A percentile compares a stretch with the other conserved stretches of the same genome.
Conservation (phyloP, 2,329 filamentous ascomycete genomes). For the Biscogniauxia mediterranea region DNA sequence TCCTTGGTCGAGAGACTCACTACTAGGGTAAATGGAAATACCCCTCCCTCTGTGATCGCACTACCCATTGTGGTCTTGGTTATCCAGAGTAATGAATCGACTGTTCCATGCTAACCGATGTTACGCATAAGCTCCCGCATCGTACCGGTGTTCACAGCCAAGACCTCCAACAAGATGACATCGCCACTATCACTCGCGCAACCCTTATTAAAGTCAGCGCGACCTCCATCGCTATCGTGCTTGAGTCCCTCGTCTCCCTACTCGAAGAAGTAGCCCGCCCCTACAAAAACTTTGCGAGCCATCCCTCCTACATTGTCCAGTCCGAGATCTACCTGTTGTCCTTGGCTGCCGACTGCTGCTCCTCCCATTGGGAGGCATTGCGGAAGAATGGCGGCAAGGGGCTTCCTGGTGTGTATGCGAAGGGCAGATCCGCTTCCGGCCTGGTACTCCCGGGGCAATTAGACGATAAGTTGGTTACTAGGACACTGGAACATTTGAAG, state of each 20-base stretch:
- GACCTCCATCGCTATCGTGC: conserved; percentile 50
- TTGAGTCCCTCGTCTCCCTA: conserved; percentile 55
- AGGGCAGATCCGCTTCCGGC: conserved; percentile 2
- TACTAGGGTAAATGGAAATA: conserved; percentile 49
- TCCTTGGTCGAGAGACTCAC: conserved; percentile 62
- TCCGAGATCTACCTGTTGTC: conserved; percentile 65
- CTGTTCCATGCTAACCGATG: conserved; percentile 15
- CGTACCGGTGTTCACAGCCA: conserved; percentile 57
- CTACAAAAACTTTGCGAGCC: conserved; percentile 49
- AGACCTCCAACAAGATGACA: conserved; percentile 59
- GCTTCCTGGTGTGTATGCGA: conserved; percentile 6
- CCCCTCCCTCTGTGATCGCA: conserved; percentile 1
- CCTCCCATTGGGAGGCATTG: conserved; percentile 55
- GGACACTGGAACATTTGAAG: conserved; percentile 56
- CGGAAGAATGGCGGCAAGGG: conserved; percentile 28
- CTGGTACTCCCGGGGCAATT: conserved; percentile 39
- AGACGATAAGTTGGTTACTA: conserved; percentile 50
- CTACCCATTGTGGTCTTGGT: not conserved
- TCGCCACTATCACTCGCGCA: conserved; percentile 58
- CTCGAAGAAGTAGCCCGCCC: conserved; percentile 58
- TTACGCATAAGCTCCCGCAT: conserved; percentile 56
- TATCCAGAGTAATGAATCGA: not conserved
- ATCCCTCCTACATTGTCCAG: conserved; percentile 59
- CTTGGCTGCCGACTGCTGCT: conserved; percentile 64
- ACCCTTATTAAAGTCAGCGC: conserved; percentile 61